Evolutionary conservation across 192 early-diverging fungal genomes (phyloP).

Genomic region (Mortierella hygrophila): DNA sequence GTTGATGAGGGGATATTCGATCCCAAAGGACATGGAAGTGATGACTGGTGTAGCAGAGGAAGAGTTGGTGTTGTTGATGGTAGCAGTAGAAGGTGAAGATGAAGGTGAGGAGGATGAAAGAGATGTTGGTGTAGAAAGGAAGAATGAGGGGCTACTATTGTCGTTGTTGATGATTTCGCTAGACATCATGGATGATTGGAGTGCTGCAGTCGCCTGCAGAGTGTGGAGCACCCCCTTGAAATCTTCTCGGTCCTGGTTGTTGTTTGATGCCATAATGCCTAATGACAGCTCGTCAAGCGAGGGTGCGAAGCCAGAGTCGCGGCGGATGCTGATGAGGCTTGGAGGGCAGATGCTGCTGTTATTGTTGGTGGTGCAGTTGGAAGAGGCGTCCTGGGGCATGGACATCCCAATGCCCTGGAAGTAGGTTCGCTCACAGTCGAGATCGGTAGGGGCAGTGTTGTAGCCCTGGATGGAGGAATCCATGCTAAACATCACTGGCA

Average conservation of each 20-base stretch:
- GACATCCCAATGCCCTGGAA: background rate
- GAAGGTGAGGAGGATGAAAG: background rate
- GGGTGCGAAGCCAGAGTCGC: conserved; percentile 33
- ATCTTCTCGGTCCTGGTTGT: conserved; percentile 1
- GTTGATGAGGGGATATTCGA: conserved; percentile 22
- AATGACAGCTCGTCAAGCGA: conserved; percentile 37
- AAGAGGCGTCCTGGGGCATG: background rate
- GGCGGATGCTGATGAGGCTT: conserved; percentile 27
- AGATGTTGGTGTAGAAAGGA: conserved; percentile 8
- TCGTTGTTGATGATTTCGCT: conserved; percentile 1
- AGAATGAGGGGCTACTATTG: conserved; percentile 16
- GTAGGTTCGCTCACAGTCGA: conserved; percentile 10
- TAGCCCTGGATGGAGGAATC: background rate
- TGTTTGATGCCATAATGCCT: conserved; percentile 24
- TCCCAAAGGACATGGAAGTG: conserved; percentile 25
- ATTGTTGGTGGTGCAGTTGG: background rate
- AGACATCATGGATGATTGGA: background rate
- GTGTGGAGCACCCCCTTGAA: background rate
- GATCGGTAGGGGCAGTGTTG: background rate
- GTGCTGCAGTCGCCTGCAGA: background rate
- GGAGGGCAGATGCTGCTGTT: background rate
- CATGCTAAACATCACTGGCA: conserved; percentile 24
- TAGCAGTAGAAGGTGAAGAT: background rate
- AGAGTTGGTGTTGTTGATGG: background rate
- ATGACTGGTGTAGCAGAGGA: conserved; percentile 16